These are phyloP conservation scores for Puya raimondii DNA, from an alignment of 176 grass and related monocot species.

Conservation along the genomic window DNA sequence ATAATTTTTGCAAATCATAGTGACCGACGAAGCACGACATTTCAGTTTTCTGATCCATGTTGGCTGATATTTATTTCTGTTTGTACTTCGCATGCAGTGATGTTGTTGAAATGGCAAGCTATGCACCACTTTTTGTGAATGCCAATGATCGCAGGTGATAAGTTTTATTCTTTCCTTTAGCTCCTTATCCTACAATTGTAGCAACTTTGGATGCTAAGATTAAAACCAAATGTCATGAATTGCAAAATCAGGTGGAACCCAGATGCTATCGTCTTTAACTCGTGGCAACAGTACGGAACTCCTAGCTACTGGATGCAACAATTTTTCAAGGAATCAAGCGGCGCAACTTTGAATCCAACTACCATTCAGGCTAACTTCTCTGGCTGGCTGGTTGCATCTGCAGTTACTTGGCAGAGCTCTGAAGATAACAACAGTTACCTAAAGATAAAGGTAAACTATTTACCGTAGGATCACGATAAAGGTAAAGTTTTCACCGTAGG, in stretches of 20 bases:
- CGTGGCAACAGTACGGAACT: conserved; percentile 70
- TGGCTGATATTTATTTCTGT: background rate
- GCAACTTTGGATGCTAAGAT: background rate
- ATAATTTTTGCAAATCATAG: background rate
- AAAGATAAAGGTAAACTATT: conserved; percentile 53
- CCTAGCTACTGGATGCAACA: conserved; percentile 90
- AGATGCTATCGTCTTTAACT: conserved; percentile 78
- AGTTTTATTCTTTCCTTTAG: background rate
- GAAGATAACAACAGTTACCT: conserved; percentile 34
- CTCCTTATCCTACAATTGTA: background rate
- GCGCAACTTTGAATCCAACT: conserved; percentile 47
- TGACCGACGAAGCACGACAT: no score
- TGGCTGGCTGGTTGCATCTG: conserved; percentile 45
- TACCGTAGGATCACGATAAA: background rate
- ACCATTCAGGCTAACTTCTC: conserved; percentile 50
- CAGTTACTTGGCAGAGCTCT: conserved; percentile 66
- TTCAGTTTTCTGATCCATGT: background rate
- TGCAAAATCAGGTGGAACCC: conserved; percentile 61
- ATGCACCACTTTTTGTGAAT: conserved; percentile 81
- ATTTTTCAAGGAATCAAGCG: conserved; percentile 63
- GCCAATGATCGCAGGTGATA: conserved; percentile 45
- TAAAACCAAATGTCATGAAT: background rate
- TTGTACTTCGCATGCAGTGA: conserved; percentile 45
- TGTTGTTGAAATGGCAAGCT: conserved; percentile 65
- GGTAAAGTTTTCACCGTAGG: background rate